Evolutionary conservation across 768 basidiomycete species (phyloP).

Genomic region (Podaxis sp.): DNA sequence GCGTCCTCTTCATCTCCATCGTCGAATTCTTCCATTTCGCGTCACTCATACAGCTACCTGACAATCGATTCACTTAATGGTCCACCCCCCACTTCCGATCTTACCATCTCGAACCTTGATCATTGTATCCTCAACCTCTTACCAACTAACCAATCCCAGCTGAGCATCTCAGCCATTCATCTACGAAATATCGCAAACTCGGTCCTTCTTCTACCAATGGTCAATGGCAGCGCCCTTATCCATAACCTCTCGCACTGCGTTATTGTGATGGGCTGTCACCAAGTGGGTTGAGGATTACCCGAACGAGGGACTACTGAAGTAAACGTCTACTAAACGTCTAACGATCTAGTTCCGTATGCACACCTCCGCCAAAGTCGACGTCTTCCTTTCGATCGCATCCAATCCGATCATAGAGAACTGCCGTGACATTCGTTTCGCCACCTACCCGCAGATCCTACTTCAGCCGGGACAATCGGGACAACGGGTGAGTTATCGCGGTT

Average conservation of each 20-base stretch:
- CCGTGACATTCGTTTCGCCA: slow-evolving; percentile 56
- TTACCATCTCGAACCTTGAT: slow-evolving; percentile 67
- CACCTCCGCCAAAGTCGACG: slow-evolving; percentile 58
- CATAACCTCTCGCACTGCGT: slow-evolving; percentile 62
- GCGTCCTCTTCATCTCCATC: slow-evolving; percentile 19
- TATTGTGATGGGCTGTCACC: slow-evolving; percentile 76
- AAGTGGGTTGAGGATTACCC: slow-evolving; percentile 47
- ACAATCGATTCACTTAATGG: slow-evolving; percentile 39
- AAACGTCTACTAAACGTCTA: background rate
- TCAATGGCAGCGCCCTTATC: slow-evolving; percentile 73
- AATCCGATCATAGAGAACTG: slow-evolving; percentile 84
- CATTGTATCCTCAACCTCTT: slow-evolving; percentile 73
- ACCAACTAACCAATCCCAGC: slow-evolving; percentile 19
- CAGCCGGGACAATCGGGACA: slow-evolving; percentile 18
- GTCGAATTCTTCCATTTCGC: slow-evolving; percentile 43
- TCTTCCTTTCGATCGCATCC: slow-evolving; percentile 67
- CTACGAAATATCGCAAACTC: slow-evolving; percentile 58
- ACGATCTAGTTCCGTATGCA: slow-evolving; percentile 86
- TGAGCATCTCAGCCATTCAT: slow-evolving; percentile 58
- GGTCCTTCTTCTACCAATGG: slow-evolving; percentile 62
- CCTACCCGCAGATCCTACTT: slow-evolving; percentile 49
- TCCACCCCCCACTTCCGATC: slow-evolving; percentile 41
- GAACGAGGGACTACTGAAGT: background rate
- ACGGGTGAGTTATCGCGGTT: slow-evolving; percentile 8
- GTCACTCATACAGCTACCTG: slow-evolving; percentile 46